phyloP scores from a whole-genome alignment of 2,329 filamentous ascomycete species.

The Keithomyces neogunnii region DNA sequence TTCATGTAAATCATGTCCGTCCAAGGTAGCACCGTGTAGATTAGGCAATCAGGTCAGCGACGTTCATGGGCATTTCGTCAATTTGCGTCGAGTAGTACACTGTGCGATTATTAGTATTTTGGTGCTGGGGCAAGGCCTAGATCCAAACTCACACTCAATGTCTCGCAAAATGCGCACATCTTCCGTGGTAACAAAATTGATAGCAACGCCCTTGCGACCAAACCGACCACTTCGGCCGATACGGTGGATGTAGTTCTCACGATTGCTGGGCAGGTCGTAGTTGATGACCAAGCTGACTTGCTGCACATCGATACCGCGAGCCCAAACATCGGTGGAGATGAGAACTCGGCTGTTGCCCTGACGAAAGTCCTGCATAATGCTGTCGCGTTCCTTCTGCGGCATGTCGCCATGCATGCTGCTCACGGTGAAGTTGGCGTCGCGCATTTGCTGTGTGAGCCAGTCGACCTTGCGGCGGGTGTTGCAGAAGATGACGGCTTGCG shows the following conservation, averaged over 20 bases:
- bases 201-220: conserved; percentile 95
- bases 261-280: conserved; percentile 95
- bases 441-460: conserved; percentile 99
- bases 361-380: conserved; percentile 98
- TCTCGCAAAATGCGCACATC: conserved; percentile 96
- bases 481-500: conserved; percentile 98
- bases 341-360: conserved; percentile 93
- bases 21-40: background rate
- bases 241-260: conserved; percentile 99
- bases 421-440: conserved; percentile 96
- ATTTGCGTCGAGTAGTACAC: conserved; percentile 96
- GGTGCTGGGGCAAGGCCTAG: background rate
- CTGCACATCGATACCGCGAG: conserved; percentile 96
- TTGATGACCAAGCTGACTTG: conserved; percentile 98
- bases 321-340: conserved; percentile 97
- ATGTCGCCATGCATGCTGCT: conserved; percentile 99
- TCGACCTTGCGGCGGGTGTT: conserved; percentile 98
- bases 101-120: conserved; percentile 31
- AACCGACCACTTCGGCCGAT: conserved; percentile 95
- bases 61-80: conserved; percentile 98
- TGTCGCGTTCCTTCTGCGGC: conserved; percentile 96
- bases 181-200: conserved; percentile 98
- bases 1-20: background rate
- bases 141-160: conserved; percentile 67
- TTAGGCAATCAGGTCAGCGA: conserved; percentile 52